Conservation (phyloP, 2,329 filamentous ascomycete genomes). For the Neocucurbitaria cava region DNA sequence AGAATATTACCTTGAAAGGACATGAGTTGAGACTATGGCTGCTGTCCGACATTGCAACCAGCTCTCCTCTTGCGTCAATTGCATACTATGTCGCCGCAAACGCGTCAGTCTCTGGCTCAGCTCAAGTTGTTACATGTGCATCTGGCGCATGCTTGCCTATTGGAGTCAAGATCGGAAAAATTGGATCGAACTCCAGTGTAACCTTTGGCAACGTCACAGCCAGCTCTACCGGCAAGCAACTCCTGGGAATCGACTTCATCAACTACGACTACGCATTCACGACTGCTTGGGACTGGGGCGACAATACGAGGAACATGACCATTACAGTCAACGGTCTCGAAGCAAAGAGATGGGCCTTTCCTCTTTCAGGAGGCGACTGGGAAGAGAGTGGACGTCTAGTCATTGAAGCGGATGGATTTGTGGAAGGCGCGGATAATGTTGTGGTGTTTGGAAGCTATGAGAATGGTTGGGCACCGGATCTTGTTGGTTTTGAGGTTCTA, state of each 20-base stretch:
- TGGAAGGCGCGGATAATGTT: slow-evolving; percentile 26
- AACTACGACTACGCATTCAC: slow-evolving; percentile 50
- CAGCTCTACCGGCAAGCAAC: slow-evolving; percentile 31
- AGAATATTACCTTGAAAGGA: slow-evolving; percentile 24
- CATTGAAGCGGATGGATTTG: slow-evolving; percentile 38
- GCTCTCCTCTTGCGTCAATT: slow-evolving; percentile 14
- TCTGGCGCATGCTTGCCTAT: slow-evolving; percentile 36
- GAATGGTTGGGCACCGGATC: slow-evolving; percentile 29
- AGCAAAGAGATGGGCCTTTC: slow-evolving; percentile 47
- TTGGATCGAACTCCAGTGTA: slow-evolving; percentile 33
- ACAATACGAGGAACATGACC: slow-evolving; percentile 47
- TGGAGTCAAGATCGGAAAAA: slow-evolving; percentile 42
- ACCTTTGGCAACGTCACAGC: slow-evolving; percentile 38
- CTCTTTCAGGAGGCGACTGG: slow-evolving; percentile 52
- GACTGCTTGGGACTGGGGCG: slow-evolving; percentile 41
- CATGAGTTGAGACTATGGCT: slow-evolving; percentile 43
- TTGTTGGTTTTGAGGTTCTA: slow-evolving; percentile 40
- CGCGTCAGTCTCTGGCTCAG: slow-evolving; percentile 41
- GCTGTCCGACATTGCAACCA: slow-evolving; percentile 41
- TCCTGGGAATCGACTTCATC: slow-evolving; percentile 50
- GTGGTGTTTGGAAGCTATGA: slow-evolving; percentile 29
- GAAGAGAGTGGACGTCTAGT: slow-evolving; percentile 34
- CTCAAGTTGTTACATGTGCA: slow-evolving; percentile 32
- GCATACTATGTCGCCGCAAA: slow-evolving; percentile 43
- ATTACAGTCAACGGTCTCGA: slow-evolving; percentile 48